These are phyloP conservation scores for Pseudevernia furfuracea DNA, from an alignment of 495 filamentous ascomycete genomes.

Conservation along the genomic window DNA sequence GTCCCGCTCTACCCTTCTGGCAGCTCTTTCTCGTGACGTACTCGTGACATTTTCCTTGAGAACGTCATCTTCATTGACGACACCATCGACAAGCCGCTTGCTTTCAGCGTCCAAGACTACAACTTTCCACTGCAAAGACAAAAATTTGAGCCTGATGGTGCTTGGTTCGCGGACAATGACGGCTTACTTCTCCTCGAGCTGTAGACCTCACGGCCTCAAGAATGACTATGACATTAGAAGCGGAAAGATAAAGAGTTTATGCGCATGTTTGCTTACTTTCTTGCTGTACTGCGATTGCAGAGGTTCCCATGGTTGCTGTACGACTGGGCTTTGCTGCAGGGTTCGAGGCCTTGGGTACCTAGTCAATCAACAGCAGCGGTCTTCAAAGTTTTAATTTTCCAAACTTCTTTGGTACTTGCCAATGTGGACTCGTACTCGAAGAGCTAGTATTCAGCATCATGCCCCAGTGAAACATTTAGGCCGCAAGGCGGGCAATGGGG, in stretches of 20 bases:
- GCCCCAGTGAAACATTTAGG: neutral
- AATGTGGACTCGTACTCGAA: neutral
- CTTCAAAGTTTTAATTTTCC: neutral
- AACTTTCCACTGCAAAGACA: conserved; percentile 77
- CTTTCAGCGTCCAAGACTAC: conserved; percentile 76
- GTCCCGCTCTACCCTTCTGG: neutral
- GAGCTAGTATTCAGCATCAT: neutral
- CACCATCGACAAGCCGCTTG: conserved; percentile 75
- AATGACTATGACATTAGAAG: conserved; percentile 40
- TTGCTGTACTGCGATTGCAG: conserved; percentile 45
- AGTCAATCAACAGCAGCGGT: neutral
- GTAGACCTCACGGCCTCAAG: conserved; percentile 51
- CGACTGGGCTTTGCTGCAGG: conserved; percentile 4
- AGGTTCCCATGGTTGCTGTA: conserved; percentile 43
- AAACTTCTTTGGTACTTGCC: neutral
- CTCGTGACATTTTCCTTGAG: conserved; percentile 91
- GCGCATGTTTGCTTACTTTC: conserved; percentile 36
- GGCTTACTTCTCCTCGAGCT: conserved; percentile 51
- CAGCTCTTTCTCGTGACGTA: conserved; percentile 38
- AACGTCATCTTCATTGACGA: conserved; percentile 88
- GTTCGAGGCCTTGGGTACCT: neutral
- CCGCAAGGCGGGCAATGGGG: neutral
- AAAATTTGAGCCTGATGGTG: conserved; percentile 7
- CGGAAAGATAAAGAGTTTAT: conserved; percentile 2
- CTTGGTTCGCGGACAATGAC: conserved; percentile 10